These are phyloP conservation scores for Cyberlindnera bimundalis DNA, from an alignment of 805 yeast species.

Conservation along the genomic window DNA sequence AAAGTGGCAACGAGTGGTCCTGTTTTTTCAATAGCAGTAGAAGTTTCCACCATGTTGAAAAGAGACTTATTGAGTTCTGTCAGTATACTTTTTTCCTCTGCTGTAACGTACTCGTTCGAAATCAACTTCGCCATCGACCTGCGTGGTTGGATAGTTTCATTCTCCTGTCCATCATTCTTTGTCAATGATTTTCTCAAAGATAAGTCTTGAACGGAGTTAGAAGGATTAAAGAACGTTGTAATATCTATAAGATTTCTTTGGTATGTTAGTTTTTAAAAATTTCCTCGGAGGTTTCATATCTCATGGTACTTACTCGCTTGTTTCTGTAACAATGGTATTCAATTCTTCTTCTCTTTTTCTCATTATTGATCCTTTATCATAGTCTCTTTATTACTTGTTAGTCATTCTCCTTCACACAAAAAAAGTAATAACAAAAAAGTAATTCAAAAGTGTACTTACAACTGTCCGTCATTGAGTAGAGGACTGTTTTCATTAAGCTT, in stretches of 20 bases:
- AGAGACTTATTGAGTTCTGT: conserved; percentile 15
- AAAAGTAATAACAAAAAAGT: too few species aligned
- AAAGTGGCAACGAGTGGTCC: conserved; percentile 25
- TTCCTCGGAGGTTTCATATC: background rate
- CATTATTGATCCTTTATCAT: conserved; percentile 22
- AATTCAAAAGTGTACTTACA: too few species aligned
- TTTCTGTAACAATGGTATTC: conserved; percentile 43
- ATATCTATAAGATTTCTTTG: conserved; percentile 23
- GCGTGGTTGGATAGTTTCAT: conserved; percentile 1
- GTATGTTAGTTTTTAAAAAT: too few species aligned
- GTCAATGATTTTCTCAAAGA: conserved; percentile 16
- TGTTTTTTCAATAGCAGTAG: conserved; percentile 12
- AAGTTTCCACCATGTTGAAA: conserved; percentile 13
- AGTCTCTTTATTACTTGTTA: conserved; percentile 15
- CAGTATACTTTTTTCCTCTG: conserved; percentile 16
- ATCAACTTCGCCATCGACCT: conserved; percentile 13
- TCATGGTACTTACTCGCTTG: conserved; percentile 23
- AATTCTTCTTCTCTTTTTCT: conserved; percentile 43
- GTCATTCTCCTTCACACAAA: too few species aligned
- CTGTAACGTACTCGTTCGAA: conserved; percentile 11
- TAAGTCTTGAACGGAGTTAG: conserved; percentile 13
- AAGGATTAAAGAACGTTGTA: conserved; percentile 23
- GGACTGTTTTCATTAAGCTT: conserved; percentile 37
- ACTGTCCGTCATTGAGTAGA: conserved; percentile 22
- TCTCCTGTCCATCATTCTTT: conserved; percentile 5